Percentiles rank a stretch among this genome's conserved stretches.
phyloP scores from a whole-genome alignment of 2,329 filamentous ascomycete species.

The Lachnellula subtilissima region DNA sequence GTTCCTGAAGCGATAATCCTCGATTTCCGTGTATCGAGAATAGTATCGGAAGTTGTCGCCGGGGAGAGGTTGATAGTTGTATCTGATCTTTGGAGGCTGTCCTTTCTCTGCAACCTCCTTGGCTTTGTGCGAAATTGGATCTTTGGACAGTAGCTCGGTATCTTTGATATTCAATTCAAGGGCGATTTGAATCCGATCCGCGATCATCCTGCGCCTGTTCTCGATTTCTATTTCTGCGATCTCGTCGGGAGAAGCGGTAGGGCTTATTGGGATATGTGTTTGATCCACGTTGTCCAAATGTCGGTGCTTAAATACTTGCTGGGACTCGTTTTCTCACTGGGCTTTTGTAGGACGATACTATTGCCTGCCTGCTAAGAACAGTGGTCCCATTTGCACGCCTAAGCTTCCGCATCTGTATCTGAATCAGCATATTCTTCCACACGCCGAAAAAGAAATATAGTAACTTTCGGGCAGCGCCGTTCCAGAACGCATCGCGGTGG shows the following conservation, averaged over 20 bases:
- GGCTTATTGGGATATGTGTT: neutral
- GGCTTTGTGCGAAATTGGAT: neutral
- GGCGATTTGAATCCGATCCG: neutral
- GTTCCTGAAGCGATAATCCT: neutral
- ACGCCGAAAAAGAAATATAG: neutral
- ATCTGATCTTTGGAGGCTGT: neutral
- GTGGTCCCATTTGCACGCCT: neutral
- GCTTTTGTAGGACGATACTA: neutral
- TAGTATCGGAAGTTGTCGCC: too few species aligned
- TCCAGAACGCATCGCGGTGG: neutral
- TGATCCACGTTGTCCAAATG: neutral
- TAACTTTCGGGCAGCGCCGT: neutral
- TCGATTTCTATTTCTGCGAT: neutral
- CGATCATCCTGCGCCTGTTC: neutral
- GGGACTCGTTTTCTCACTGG: neutral
- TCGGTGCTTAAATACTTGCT: neutral
- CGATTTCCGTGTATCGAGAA: neutral
- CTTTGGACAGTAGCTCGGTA: neutral
- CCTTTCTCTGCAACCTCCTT: neutral
- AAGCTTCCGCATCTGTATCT: neutral
- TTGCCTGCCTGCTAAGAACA: neutral
- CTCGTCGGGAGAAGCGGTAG: neutral
- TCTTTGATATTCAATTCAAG: neutral
- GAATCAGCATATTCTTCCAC: neutral
- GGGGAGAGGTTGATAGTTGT: neutral